Conservation (phyloP, 169 alveolate genomes). For the Eimeria maxima region DNA sequence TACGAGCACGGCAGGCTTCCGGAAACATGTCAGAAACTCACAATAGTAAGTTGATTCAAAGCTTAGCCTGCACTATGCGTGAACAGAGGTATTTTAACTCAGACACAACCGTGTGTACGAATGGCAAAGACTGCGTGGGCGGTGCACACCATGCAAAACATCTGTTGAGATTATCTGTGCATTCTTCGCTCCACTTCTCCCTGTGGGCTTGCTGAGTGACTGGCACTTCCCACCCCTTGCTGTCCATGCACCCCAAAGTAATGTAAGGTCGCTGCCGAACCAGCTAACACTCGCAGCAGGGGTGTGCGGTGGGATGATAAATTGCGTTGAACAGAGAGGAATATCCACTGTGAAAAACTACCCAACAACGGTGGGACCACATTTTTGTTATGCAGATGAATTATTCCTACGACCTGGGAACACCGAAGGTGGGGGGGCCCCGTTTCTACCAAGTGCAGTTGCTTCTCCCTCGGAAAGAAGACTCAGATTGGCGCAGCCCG, state of each 20-base stretch:
- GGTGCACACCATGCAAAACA: not conserved
- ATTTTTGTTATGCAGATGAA: not conserved
- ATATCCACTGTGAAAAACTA: not conserved
- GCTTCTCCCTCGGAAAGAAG: conserved; percentile 60
- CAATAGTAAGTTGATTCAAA: not conserved
- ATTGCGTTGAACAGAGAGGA: not conserved
- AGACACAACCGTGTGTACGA: not conserved
- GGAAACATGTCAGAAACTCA: conserved; percentile 39
- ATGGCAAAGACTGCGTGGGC: not conserved
- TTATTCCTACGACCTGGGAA: conserved; percentile 31
- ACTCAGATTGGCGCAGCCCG: conserved; percentile 29
- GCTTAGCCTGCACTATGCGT: not conserved
- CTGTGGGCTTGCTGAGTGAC: not conserved
- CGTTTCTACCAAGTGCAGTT: not conserved
- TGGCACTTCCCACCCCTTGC: not conserved
- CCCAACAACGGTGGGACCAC: not conserved
- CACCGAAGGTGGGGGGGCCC: not conserved
- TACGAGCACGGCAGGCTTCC: not conserved
- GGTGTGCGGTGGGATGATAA: not conserved
- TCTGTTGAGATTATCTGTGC: not conserved
- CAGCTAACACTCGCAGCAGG: not conserved
- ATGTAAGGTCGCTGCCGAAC: not conserved
- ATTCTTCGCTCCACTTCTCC: not conserved
- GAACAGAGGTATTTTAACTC: not conserved
- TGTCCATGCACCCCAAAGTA: not conserved